phyloP scores from a whole-genome alignment of 176 grass and related monocot genomes.

The Oryza brachyantha region DNA sequence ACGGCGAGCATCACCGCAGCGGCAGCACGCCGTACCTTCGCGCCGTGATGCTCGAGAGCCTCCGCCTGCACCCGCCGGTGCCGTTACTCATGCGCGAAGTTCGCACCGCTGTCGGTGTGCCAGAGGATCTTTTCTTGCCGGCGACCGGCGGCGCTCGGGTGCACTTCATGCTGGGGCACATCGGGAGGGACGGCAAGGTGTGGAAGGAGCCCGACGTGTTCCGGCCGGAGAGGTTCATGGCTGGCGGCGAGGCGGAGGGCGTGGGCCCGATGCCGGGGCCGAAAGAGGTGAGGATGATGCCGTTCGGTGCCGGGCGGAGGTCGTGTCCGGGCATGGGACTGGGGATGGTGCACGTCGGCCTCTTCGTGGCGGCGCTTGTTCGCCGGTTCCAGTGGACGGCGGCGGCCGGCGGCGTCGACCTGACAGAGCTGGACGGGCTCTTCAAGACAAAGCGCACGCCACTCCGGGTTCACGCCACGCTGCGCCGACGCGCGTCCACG shows the following conservation, averaged over 20 bases:
- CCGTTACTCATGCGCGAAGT: neutral
- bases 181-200: too few species aligned
- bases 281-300: neutral
- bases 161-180: too few species aligned
- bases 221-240: conserved; percentile 46
- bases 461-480: neutral
- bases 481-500: neutral
- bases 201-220: conserved; percentile 17
- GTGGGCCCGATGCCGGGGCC: too few species aligned
- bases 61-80: neutral
- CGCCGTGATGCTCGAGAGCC: neutral
- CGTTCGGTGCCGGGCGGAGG: neutral
- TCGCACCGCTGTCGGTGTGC: neutral
- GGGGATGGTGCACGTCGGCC: neutral
- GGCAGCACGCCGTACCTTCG: neutral
- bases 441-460: neutral
- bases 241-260: neutral
- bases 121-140: too few species aligned
- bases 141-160: too few species aligned
- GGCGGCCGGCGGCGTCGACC: neutral
- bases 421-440: neutral
- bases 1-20: too few species aligned
- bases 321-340: neutral
- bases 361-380: neutral
- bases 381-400: neutral